Evolutionary conservation across 805 yeast species (phyloP).

Genomic region (Yarrowia sp.): DNA sequence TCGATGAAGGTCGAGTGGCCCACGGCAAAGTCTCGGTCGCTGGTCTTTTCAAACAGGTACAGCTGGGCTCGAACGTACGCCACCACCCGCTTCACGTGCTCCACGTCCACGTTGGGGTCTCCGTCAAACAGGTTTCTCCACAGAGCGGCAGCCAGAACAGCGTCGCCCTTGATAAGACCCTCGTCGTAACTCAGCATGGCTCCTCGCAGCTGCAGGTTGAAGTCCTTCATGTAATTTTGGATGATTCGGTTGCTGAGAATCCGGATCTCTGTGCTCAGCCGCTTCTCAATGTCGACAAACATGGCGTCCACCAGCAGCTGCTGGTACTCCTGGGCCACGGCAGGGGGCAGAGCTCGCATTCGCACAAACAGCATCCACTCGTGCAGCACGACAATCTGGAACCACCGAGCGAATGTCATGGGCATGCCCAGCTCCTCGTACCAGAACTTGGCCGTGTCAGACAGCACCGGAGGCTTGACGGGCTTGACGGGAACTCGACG

Average conservation of each 20-base stretch:
- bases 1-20: constrained; percentile 87
- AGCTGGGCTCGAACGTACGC: constrained; percentile 89
- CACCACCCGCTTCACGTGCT: constrained; percentile 86
- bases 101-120: constrained; percentile 77
- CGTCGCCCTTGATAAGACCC: constrained; percentile 72
- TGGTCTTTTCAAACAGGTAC: constrained; percentile 81
- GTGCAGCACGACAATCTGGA: constrained; percentile 87
- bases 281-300: constrained; percentile 86
- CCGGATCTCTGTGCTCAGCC: constrained; percentile 85
- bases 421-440: constrained; percentile 85
- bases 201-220: constrained; percentile 89
- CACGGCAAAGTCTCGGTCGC: constrained; percentile 91
- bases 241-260: constrained; percentile 81
- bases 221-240: constrained; percentile 86
- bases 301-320: constrained; percentile 89
- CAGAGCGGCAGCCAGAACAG: constrained; percentile 54
- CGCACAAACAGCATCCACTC: constrained; percentile 93
- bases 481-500: constrained; percentile 24
- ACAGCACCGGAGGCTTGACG: constrained; percentile 48
- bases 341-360: constrained; percentile 95
- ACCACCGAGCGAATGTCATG: constrained; percentile 93
- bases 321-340: constrained; percentile 87
- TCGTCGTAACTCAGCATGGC: constrained; percentile 91
- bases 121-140: constrained; percentile 89
- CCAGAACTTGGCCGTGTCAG: constrained; percentile 80